Percentiles rank a stretch among this genome's conserved stretches.
Conservation (phyloP, 2,329 filamentous ascomycete species). For the Cladosporium colombiae region DNA sequence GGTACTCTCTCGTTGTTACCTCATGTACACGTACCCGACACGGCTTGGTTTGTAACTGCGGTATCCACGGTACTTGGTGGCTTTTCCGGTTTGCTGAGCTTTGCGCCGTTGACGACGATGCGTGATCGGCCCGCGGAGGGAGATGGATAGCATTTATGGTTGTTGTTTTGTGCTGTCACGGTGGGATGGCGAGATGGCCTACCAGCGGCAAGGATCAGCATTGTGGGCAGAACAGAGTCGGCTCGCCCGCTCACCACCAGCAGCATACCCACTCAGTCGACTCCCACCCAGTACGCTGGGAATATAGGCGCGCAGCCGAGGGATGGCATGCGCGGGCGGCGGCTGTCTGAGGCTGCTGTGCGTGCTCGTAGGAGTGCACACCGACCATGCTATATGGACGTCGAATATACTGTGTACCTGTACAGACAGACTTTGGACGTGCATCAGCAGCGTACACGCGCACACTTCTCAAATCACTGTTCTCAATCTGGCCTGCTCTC, state of each 20-base stretch:
- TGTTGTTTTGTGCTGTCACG: slow-evolving; percentile 1
- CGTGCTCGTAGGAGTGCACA: neutral
- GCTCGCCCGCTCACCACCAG: neutral
- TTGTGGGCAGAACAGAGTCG: neutral
- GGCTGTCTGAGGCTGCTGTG: neutral
- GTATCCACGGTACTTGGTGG: neutral
- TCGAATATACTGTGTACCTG: neutral
- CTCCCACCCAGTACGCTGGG: neutral
- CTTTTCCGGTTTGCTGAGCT: neutral
- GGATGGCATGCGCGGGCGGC: neutral
- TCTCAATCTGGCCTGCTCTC: neutral
- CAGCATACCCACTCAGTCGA: neutral
- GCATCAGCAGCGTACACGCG: neutral
- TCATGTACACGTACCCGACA: neutral
- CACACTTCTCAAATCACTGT: neutral
- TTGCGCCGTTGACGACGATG: neutral
- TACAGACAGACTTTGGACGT: neutral
- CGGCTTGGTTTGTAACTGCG: neutral
- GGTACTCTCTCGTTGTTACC: neutral
- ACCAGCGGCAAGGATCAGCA: neutral
- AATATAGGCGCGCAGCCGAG: neutral
- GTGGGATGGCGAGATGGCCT: neutral
- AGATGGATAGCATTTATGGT: neutral
- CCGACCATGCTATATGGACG: neutral
- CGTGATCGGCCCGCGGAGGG: neutral